Percentiles rank a stretch among this genome's conserved stretches.
These are phyloP conservation scores for Cladosporium velox DNA, from an alignment of 2,329 filamentous ascomycete species.

Conservation along the genomic window DNA sequence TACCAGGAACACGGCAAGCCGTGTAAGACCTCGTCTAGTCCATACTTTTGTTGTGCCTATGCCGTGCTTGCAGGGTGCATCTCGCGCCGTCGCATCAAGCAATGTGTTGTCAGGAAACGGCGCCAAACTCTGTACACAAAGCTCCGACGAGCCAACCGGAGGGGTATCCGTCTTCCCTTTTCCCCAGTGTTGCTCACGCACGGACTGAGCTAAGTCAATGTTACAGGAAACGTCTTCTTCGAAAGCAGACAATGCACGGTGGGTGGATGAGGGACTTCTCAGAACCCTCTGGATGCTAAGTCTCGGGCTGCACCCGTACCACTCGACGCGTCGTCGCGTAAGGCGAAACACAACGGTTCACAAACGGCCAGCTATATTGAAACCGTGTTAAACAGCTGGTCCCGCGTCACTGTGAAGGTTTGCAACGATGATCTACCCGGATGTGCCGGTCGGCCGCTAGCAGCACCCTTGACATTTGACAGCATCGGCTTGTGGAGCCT, in stretches of 20 bases:
- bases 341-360: not conserved
- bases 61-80: not conserved
- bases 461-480: not conserved
- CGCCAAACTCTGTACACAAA: not conserved
- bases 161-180: not conserved
- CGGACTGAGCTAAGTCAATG: not conserved
- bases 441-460: not conserved
- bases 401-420: not conserved
- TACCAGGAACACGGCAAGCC: not conserved
- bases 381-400: not conserved
- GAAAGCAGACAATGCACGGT: not conserved
- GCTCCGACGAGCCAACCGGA: not conserved
- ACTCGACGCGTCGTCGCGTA: not conserved
- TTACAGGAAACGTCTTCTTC: not conserved
- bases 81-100: constrained; percentile 5
- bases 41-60: not conserved
- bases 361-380: not conserved
- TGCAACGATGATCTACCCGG: constrained; percentile 8
- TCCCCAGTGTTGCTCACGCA: not conserved
- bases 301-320: not conserved
- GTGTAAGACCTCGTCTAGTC: not conserved
- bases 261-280: not conserved
- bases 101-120: not conserved
- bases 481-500: not conserved
- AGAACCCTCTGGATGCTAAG: not conserved